Conservation (phyloP, 2,329 filamentous ascomycete species). For the Rhinocladiella mackenziei region DNA sequence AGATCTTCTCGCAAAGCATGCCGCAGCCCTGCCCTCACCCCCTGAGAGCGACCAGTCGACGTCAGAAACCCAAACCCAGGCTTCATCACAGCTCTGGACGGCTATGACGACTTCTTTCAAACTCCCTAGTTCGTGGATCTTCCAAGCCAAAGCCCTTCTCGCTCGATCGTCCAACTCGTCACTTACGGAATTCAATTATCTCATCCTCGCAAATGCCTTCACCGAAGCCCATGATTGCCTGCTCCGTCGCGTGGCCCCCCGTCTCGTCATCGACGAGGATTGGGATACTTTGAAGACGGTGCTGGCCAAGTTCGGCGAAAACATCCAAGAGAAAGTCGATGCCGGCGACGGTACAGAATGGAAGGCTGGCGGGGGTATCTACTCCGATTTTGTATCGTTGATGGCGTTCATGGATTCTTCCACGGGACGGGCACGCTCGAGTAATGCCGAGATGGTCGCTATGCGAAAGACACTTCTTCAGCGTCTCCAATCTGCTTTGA, state of each 20-base stretch:
- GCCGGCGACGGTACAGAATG: constrained; percentile 50
- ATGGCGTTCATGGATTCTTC: constrained; percentile 38
- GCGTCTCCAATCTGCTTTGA: constrained; percentile 48
- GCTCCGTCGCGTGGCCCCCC: constrained; percentile 73
- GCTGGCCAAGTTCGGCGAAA: constrained; percentile 65
- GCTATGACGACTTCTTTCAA: constrained; percentile 61
- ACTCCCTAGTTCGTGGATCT: constrained; percentile 75
- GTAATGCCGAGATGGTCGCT: constrained; percentile 36
- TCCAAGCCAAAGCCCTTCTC: constrained; percentile 78
- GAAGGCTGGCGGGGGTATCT: constrained; percentile 83
- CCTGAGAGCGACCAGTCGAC: constrained; percentile 33
- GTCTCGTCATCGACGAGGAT: constrained; percentile 76
- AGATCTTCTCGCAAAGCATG: constrained; percentile 70
- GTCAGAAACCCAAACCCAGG: background rate
- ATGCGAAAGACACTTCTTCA: constrained; percentile 42
- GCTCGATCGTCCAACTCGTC: constrained; percentile 68
- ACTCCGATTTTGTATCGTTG: constrained; percentile 59
- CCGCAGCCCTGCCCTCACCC: constrained; percentile 58
- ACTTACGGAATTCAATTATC: constrained; percentile 68
- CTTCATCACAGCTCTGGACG: constrained; percentile 43
- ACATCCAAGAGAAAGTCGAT: constrained; percentile 37
- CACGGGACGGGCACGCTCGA: constrained; percentile 30
- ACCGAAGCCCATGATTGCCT: constrained; percentile 82
- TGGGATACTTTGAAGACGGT: constrained; percentile 66
- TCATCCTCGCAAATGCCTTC: constrained; percentile 72